Conservation (phyloP, 2,329 filamentous ascomycete species). For the Fusarium sp. region DNA sequence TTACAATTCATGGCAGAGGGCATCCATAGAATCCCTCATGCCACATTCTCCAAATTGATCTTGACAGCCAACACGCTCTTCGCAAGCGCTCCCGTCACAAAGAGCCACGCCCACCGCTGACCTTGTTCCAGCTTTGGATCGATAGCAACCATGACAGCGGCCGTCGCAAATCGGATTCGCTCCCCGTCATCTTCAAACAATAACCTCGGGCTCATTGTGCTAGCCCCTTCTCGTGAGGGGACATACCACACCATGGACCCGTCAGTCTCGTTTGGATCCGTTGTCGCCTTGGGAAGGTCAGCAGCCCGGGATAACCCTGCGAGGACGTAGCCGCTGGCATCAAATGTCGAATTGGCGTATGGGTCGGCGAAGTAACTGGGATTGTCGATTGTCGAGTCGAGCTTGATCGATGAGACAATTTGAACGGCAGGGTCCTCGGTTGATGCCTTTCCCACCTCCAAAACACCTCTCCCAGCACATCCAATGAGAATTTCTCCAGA, state of each 20-base stretch:
- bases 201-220: conserved; percentile 57
- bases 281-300: conserved; percentile 49
- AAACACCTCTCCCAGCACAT: conserved; percentile 57
- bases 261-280: conserved; percentile 53
- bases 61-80: neutral
- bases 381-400: conserved; percentile 66
- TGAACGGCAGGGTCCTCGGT: conserved; percentile 23
- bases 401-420: conserved; percentile 49
- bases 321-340: conserved; percentile 66
- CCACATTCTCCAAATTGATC: neutral
- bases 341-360: conserved; percentile 54
- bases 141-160: conserved; percentile 64
- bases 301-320: conserved; percentile 58
- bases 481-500: conserved; percentile 55
- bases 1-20: neutral
- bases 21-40: neutral
- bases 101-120: conserved; percentile 66
- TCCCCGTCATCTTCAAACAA: conserved; percentile 69
- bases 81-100: conserved; percentile 59
- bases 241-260: conserved; percentile 59
- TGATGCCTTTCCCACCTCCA: conserved; percentile 56
- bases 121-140: conserved; percentile 58
- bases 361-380: conserved; percentile 68
- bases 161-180: conserved; percentile 61
- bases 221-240: conserved; percentile 12